phyloP scores from a whole-genome alignment of 225 moss, liverwort and hornwort genomes.

The Pseudisothecium myosuroides region DNA sequence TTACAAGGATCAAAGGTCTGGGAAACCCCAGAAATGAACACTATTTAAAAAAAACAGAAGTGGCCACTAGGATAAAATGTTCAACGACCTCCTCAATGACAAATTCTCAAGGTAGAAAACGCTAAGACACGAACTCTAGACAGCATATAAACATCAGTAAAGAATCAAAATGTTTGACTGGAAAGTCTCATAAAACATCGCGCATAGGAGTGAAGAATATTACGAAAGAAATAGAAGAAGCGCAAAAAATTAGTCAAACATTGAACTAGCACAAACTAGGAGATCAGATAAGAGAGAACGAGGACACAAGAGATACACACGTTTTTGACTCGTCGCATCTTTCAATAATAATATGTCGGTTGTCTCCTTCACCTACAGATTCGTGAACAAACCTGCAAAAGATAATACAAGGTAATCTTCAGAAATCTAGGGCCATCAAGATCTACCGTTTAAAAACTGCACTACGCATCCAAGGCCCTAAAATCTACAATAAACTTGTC shows the following conservation, averaged over 20 bases:
- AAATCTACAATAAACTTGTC: neutral
- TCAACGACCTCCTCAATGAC: neutral
- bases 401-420: neutral
- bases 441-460: neutral
- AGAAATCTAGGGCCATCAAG: neutral
- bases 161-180: neutral
- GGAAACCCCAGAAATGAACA: neutral
- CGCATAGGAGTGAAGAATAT: neutral
- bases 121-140: neutral
- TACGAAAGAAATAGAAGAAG: neutral
- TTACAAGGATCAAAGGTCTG: constrained; percentile 79
- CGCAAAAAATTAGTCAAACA: neutral
- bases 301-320: constrained; percentile 24
- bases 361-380: constrained; percentile 82
- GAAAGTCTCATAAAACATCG: neutral
- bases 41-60: neutral
- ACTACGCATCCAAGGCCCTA: neutral
- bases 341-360: constrained; percentile 66
- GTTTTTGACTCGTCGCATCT: constrained; percentile 64
- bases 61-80: neutral
- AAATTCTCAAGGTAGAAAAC: neutral
- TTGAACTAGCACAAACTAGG: neutral
- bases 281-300: neutral
- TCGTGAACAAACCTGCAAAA: constrained; percentile 70
- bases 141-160: neutral